phyloP scores from a whole-genome alignment of 805 yeast genomes.

The Yamadazyma endophytica region DNA sequence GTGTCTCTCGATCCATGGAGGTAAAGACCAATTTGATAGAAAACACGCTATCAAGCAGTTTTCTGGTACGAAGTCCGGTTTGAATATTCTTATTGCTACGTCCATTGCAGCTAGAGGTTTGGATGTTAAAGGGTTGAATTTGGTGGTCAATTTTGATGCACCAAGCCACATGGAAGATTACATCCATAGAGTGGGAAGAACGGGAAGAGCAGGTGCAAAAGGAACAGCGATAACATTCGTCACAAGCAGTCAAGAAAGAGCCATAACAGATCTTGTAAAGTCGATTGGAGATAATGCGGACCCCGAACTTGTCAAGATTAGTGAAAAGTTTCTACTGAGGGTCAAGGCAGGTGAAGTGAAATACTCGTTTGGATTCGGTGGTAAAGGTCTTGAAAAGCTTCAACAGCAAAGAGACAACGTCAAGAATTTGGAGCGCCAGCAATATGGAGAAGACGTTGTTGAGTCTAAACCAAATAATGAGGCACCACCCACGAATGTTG shows the following conservation, averaged over 20 bases:
- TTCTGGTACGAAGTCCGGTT: slow-evolving; percentile 44
- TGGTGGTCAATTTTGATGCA: slow-evolving; percentile 70
- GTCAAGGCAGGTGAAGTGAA: slow-evolving; percentile 63
- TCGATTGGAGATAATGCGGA: slow-evolving; percentile 58
- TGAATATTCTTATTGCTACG: slow-evolving; percentile 77
- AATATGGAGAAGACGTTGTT: slow-evolving; percentile 29
- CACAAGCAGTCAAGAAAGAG: slow-evolving; percentile 54
- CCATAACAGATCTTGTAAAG: slow-evolving; percentile 64
- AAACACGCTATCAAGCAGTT: slow-evolving; percentile 71
- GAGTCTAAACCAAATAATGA: slow-evolving; percentile 2
- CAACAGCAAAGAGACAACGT: slow-evolving; percentile 19
- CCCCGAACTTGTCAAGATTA: slow-evolving; percentile 44
- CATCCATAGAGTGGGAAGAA: slow-evolving; percentile 92
- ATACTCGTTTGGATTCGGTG: slow-evolving; percentile 81
- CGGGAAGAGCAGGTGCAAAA: slow-evolving; percentile 83
- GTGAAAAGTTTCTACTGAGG: slow-evolving; percentile 53
- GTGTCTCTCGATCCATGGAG: slow-evolving; percentile 82
- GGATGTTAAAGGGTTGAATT: slow-evolving; percentile 79
- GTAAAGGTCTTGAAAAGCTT: slow-evolving; percentile 56
- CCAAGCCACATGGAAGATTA: slow-evolving; percentile 93
- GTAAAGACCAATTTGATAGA: slow-evolving; percentile 82
- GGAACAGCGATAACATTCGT: slow-evolving; percentile 68
- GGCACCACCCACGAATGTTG: slow-evolving; percentile 12
- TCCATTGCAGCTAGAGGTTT: slow-evolving; percentile 94
- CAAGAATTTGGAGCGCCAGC: slow-evolving; percentile 45